Evolutionary conservation across 257 asterid species (phyloP), one percentile per base, ranked within the genome.

Genomic region (Rhazya stricta): DNA sequence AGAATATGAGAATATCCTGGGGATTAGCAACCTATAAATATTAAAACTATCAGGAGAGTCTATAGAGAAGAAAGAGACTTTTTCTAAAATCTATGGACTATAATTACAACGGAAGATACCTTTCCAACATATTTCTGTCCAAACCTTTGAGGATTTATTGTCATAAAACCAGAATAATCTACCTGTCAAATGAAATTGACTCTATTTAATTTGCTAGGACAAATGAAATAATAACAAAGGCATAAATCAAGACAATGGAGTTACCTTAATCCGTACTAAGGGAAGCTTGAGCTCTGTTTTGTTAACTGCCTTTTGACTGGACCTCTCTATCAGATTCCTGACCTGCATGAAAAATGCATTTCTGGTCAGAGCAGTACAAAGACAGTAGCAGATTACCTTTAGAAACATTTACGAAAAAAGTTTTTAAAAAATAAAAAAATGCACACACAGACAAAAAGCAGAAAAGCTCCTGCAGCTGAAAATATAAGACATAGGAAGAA

Each of bases 81-180:
- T 25, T 25, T 16, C 57, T 12, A 53, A 62, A 29, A 78, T 43
- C 76, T 54, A n/a, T n/a, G n/a, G n/a, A n/a, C n/a, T n/a, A 36
- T 54, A 30, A 51, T 66, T 72, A 71, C 41, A 73, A 13, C 46
- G 43, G 50, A 62, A 30, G 67, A 39, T 85, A 94, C 99, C 97
- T 94, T 94, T 41, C 99, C 99, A 36, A 94, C 99, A 81, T 89
- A 94, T 67, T 94, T 94, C 84, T 94, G 99, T 72, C 97, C 99
- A 68, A 94, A 92, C 74, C 92, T 86, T 83, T 94, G 99, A 63
- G 99, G 97, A 83, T 95, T 95, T 84, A 95, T 95, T 9, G 99
- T 92, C 98, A 92, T 95, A 82, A 88, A 92, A 53, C 98, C 99
- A 73, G 99, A 92, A 83, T 95, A 95, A 86, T 95, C 99, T 46